Evolutionary conservation across 441 rosid genomes (phyloP).

Genomic region (Pelargonium fulgidum): DNA sequence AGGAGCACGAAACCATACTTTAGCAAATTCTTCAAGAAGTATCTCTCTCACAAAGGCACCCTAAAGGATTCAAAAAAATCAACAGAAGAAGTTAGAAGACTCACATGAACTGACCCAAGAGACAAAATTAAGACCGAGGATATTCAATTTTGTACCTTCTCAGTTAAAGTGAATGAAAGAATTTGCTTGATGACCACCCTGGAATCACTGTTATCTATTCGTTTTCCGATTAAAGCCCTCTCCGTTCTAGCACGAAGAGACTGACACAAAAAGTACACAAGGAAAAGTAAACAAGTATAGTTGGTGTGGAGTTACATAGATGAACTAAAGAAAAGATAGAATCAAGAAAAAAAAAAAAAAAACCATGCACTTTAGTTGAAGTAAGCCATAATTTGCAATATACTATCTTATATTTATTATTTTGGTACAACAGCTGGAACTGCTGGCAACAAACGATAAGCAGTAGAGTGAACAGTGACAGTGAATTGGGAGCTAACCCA

Average conservation of each 20-base stretch:
- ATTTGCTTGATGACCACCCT: slow-evolving; percentile 57
- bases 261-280: slow-evolving; percentile 34
- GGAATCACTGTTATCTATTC: slow-evolving; percentile 42
- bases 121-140: neutral
- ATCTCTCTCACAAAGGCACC: slow-evolving; percentile 87
- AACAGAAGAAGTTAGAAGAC: neutral
- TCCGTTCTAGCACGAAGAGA: slow-evolving; percentile 77
- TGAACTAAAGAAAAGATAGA: neutral
- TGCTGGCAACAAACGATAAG: neutral
- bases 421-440: too few species aligned
- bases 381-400: neutral
- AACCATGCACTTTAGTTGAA: neutral
- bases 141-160: slow-evolving; percentile 46
- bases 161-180: slow-evolving; percentile 75
- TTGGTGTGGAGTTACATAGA: neutral
- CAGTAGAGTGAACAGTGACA: neutral
- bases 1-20: slow-evolving; percentile 42
- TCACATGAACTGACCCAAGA: neutral
- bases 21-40: slow-evolving; percentile 74
- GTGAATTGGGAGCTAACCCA: neutral
- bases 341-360: too few species aligned
- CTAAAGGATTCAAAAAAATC: slow-evolving; percentile 35
- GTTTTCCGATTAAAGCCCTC: slow-evolving; percentile 45
- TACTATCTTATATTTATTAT: neutral
- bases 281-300: neutral